A percentile compares a stretch with the other conserved stretches of the same genome.
Conservation (phyloP, 306 rosid species). For the Ormosia semicastrata region DNA sequence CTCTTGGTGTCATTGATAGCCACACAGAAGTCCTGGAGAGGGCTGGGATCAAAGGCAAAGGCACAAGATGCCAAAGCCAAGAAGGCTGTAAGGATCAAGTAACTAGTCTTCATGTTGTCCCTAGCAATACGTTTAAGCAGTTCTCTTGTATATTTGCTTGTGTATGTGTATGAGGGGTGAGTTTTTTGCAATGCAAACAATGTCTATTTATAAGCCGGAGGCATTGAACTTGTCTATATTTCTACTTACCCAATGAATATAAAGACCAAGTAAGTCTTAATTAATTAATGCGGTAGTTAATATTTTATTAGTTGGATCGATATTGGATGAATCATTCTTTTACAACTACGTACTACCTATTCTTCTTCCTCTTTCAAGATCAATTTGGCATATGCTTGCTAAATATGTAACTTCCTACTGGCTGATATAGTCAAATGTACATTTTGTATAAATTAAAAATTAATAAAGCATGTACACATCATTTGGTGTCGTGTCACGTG, state of each 20-base stretch:
- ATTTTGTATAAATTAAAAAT: too few species aligned
- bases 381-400: too few species aligned
- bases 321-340: background rate
- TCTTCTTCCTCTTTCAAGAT: background rate
- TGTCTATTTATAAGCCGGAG: background rate
- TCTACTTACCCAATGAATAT: background rate
- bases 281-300: background rate
- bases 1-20: constrained; percentile 23
- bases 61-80: constrained; percentile 19
- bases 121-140: background rate
- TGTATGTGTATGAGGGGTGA: background rate
- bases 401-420: background rate
- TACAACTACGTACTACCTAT: background rate
- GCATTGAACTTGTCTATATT: background rate
- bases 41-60: constrained; percentile 36
- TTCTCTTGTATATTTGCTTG: background rate
- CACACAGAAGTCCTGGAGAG: constrained; percentile 34
- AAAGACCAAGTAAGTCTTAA: background rate
- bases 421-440: background rate
- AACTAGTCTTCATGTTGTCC: background rate
- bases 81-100: background rate
- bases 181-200: background rate
- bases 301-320: background rate
- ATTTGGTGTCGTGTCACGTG: too few species aligned
- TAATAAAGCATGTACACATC: too few species aligned